Evolutionary conservation across 352 stramenopile genomes (phyloP), one percentile per base, ranked within the genome.

Genomic region (Phytophthora ramorum): DNA sequence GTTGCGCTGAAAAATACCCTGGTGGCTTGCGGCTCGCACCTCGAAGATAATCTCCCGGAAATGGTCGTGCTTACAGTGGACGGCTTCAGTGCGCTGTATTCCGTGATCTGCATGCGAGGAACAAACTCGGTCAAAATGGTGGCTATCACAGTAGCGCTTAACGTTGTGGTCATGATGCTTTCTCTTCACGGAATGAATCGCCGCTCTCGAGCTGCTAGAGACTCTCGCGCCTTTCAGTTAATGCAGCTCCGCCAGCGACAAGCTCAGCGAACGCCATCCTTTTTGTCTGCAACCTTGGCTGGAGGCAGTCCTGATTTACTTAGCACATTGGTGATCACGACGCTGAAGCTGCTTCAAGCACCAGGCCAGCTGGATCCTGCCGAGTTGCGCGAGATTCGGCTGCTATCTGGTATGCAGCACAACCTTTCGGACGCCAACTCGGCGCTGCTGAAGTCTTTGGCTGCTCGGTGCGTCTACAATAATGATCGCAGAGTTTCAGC

Each of bases 61-160:
- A 67, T 56, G 26, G 37, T 73, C 14, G 64, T 74, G 7, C 64
- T 75, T 32, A 64, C 55, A 0, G 47, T 80, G 17, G 69, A 80
- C 3, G 32, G 66, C 16, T 80, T 80, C 38, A 71, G 59, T 28
- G 53, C 72, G 6, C 46, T 80, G 7, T 80, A 77, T 32, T 59
- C 45, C 0, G 41, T 68, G 0, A 44, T 69, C 9, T 73, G 65
- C 17, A 73, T 73, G 65, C 58, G 58, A 44, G 55, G 51, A 16
- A 26, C 58, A 16, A 72, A 72, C 28, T 55, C 64, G 4, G 4
- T 64, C 17, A 56, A 63, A 44, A 63, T 65, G 43, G 64, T 72
- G 6, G 19, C 26, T 0, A 19, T 60, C n/a, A 50, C 56, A 2
- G 43, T 63, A n/a, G n/a, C 37, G n/a, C 46, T 72, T n/a, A 53